phyloP scores from a whole-genome alignment of 1,284 basidiomycete species.

The Vanrija humicola region DNA sequence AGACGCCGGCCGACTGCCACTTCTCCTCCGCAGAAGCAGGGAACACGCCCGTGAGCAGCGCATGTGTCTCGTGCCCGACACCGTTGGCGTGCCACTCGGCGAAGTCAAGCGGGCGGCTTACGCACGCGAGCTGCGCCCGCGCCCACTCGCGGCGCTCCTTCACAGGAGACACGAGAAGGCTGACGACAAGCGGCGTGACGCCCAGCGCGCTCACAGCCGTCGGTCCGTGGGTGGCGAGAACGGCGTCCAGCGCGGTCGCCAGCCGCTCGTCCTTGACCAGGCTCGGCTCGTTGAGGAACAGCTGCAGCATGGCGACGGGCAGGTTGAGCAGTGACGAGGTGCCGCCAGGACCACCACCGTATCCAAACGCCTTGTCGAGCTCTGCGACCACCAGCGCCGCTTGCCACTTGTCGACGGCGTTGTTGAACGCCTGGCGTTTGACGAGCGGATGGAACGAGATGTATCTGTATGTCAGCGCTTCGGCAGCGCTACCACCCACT shows the following conservation, averaged over 20 bases:
- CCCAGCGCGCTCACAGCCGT: slow-evolving; percentile 19
- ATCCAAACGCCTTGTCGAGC: slow-evolving; percentile 10
- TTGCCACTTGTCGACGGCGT: slow-evolving; percentile 67
- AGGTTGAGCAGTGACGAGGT: slow-evolving; percentile 30
- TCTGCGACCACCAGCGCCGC: slow-evolving; percentile 22
- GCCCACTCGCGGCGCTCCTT: slow-evolving; percentile 26
- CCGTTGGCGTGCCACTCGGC: slow-evolving; percentile 32
- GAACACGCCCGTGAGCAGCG: slow-evolving; percentile 12
- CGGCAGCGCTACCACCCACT: slow-evolving; percentile 55
- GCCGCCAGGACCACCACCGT: slow-evolving; percentile 10
- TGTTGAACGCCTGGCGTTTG: slow-evolving; percentile 59
- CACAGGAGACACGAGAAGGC: slow-evolving; percentile 22
- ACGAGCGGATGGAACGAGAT: slow-evolving; percentile 40
- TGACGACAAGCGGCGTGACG: slow-evolving; percentile 25
- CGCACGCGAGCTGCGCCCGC: slow-evolving; percentile 17
- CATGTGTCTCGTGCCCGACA: slow-evolving; percentile 28
- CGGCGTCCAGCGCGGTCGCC: slow-evolving; percentile 32
- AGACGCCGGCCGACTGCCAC: slow-evolving; percentile 20
- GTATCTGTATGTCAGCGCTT: slow-evolving; percentile 28
- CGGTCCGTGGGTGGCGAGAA: slow-evolving; percentile 12
- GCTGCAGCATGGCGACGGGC: slow-evolving; percentile 58
- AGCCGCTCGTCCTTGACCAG: slow-evolving; percentile 59
- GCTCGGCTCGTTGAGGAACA: slow-evolving; percentile 62
- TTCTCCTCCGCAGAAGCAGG: slow-evolving; percentile 6
- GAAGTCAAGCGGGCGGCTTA: slow-evolving; percentile 23